These are phyloP conservation scores for Magnusiomyces tetraspermus DNA, from an alignment of 1,139 yeast species.

Conservation along the genomic window DNA sequence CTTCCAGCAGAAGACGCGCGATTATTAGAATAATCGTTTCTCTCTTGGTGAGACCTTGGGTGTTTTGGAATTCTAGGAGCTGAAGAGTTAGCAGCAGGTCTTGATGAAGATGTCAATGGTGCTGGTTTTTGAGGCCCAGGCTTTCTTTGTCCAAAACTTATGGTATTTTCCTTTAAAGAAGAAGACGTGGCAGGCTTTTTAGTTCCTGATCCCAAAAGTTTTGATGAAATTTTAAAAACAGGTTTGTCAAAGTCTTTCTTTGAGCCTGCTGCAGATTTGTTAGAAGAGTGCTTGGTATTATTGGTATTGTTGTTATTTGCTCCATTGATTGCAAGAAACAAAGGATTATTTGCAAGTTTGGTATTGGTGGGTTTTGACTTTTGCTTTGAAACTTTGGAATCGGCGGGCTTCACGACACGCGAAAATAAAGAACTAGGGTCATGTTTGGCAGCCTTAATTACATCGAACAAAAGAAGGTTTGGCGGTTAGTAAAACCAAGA, in stretches of 20 bases:
- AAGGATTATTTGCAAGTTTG: background rate
- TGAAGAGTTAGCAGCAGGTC: too few species aligned
- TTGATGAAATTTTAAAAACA: background rate
- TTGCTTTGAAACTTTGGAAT: background rate
- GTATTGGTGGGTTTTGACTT: background rate
- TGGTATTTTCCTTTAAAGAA: background rate
- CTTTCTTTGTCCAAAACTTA: background rate
- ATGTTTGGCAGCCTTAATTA: background rate
- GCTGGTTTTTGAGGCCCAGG: background rate
- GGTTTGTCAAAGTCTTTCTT: background rate
- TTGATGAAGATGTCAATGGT: too few species aligned
- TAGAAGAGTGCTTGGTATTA: too few species aligned
- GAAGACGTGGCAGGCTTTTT: background rate
- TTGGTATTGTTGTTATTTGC: too few species aligned
- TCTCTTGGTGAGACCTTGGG: too few species aligned
- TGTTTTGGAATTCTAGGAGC: too few species aligned
- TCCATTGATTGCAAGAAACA: conserved; percentile 3
- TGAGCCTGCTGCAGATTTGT: background rate
- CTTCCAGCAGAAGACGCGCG: too few species aligned
- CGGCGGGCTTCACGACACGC: background rate
- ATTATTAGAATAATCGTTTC: too few species aligned
- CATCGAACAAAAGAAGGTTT: background rate
- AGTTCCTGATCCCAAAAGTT: background rate
- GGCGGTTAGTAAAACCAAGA: too few species aligned
- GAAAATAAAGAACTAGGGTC: background rate